Base-by-base conservation (phyloP, 2,329 filamentous ascomycete species). In the Beauveria sp. region DNA sequence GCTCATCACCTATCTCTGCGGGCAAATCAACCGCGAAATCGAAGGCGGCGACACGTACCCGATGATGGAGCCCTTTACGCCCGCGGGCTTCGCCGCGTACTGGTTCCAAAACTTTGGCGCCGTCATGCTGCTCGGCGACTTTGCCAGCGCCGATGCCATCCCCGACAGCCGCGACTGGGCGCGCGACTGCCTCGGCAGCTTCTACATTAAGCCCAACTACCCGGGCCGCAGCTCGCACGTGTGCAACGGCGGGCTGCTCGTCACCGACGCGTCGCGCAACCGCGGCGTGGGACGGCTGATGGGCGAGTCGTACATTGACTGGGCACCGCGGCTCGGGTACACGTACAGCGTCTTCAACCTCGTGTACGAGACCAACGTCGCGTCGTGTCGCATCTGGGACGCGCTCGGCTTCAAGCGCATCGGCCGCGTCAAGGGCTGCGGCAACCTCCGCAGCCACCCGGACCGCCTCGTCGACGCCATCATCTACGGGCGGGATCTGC, bases 191-290 rank as follows among this genome's bases (percentile, higher is more conserved):
- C 78, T 96, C 48, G 92, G 92, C 61, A 96, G 90, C 76, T 96
- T 96, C 76, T 96, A 94, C 76, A 90, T 96, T 80, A 92, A 94
- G 77, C 91, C 92, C 53, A 96, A 96, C 74, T 96, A 96, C 72
- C 91, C 92, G 0, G 92, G 92, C 53, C 84, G 92, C 62, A 94
- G 90, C 76, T 94, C 89, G 73, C 92, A 96, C 77, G 85, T 96
- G 55, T 96, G 91, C 78, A 97, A 96, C 70, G 92, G 85, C 62
- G 88, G 87, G 37, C 91, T 92, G 70, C 78, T 92, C 57, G 88
- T 91, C 63, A 91, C 88, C 10, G 86, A 89, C 69, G 85, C 85
- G 14, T 82, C 86, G 56, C 85, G 89, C 63, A 89, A 89, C 72
- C 86, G 87, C 63, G 89, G 89, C 65, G 88, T 90, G 1, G 89